A percentile compares a stretch with the other conserved stretches of the same genome.
phyloP scores from a whole-genome alignment of 345 rosid species.

The Eucalyptus guilfoylei region DNA sequence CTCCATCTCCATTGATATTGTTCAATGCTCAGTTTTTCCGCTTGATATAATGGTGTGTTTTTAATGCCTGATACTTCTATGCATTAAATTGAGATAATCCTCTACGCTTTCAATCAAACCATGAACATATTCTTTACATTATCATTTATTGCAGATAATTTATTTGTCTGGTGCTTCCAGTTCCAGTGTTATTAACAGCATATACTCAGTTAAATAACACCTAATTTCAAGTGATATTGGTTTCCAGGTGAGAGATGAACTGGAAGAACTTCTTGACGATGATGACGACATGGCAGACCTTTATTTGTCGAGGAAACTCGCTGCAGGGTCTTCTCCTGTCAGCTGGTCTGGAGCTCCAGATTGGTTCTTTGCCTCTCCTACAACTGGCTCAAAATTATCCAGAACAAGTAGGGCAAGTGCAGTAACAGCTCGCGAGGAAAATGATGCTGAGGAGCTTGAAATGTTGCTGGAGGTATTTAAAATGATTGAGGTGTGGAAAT shows the following conservation, averaged over 20 bases:
- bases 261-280: slow-evolving; percentile 43
- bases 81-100: not conserved
- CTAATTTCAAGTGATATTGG: not conserved
- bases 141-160: not conserved
- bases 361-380: slow-evolving; percentile 23
- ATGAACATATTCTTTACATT: not conserved
- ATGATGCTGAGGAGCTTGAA: slow-evolving; percentile 55
- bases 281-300: slow-evolving; percentile 52
- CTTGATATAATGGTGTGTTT: not conserved
- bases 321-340: slow-evolving; percentile 17
- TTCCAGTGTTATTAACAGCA: not conserved
- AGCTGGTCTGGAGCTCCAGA: slow-evolving; percentile 22
- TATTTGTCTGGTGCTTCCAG: not conserved
- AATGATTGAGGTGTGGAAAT: too few species aligned
- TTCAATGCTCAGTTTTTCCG: not conserved
- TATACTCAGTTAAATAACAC: not conserved
- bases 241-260: slow-evolving; percentile 39
- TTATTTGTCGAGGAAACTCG: slow-evolving; percentile 35
- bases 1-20: not conserved
- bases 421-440: slow-evolving; percentile 24
- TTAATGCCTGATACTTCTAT: not conserved
- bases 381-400: slow-evolving; percentile 31
- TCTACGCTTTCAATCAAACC: not conserved
- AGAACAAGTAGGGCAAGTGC: slow-evolving; percentile 29
- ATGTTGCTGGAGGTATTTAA: slow-evolving; percentile 70